phyloP scores from a whole-genome alignment of 225 moss, liverwort and hornwort species.

The Anthoceros angustus region DNA sequence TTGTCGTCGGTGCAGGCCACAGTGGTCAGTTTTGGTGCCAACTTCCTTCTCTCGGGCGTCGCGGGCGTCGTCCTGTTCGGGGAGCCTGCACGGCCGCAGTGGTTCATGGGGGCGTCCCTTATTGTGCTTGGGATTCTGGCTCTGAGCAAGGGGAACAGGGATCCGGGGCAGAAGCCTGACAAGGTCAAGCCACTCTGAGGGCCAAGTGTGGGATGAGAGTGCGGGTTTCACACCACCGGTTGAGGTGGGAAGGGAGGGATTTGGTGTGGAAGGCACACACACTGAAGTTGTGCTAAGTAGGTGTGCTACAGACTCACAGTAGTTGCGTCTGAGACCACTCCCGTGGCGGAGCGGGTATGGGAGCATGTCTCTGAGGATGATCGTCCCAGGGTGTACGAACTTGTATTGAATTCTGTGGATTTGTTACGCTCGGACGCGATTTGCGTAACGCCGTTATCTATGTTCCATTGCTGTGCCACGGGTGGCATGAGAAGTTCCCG shows the following conservation, averaged over 20 bases:
- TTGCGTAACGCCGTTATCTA: too few relatives aligned
- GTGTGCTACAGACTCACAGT: background rate
- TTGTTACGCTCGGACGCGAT: too few relatives aligned
- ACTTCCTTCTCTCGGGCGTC: constrained; percentile 58
- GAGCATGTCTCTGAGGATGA: too few relatives aligned
- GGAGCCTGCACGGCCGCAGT: constrained; percentile 35
- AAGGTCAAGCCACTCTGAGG: constrained; percentile 2
- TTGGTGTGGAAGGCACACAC: background rate
- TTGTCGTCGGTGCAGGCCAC: constrained; percentile 84
- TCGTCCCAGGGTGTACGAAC: too few relatives aligned
- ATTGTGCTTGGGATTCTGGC: constrained; percentile 51
- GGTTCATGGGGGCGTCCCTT: constrained; percentile 37
- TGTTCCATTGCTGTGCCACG: background rate
- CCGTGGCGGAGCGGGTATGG: background rate
- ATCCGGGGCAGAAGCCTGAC: background rate
- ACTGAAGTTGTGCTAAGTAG: background rate
- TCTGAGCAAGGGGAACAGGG: constrained; percentile 29
- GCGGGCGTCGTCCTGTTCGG: constrained; percentile 46
- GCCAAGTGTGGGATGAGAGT: background rate
- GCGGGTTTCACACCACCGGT: background rate
- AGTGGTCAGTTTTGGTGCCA: constrained; percentile 67
- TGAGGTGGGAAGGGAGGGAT: background rate
- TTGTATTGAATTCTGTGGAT: too few relatives aligned
- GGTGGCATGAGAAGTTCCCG: background rate
- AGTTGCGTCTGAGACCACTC: background rate